Evolutionary conservation across 768 basidiomycete species (phyloP).

Genomic region (Arthromyces matolae): DNA sequence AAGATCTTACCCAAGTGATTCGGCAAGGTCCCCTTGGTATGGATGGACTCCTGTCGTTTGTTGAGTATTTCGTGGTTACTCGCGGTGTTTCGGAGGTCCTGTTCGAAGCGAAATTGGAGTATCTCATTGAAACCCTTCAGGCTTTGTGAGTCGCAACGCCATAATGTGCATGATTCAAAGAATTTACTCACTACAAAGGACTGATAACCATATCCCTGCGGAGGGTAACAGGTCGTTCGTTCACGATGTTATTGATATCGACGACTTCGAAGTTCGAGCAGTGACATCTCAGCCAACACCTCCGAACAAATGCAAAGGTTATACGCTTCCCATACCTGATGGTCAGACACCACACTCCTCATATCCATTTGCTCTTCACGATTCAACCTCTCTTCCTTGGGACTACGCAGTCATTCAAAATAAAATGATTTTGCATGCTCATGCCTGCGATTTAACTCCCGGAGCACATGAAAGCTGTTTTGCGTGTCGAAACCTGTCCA

Average conservation of each 20-base stretch:
- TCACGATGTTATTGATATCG: no score
- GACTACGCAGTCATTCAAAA: conserved; percentile 2
- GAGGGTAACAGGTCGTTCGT: no score
- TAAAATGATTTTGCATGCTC: neutral
- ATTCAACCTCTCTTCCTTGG: conserved; percentile 13
- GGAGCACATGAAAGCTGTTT: neutral
- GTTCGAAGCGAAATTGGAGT: conserved; percentile 2
- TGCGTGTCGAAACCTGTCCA: neutral
- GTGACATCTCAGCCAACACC: no score
- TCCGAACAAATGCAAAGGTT: no score
- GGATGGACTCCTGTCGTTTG: neutral
- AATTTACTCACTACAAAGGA: no score
- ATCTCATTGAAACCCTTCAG: neutral
- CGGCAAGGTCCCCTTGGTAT: no score
- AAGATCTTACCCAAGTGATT: no score
- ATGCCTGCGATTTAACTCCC: neutral
- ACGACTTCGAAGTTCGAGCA: no score
- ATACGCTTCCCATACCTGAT: neutral
- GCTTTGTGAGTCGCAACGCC: conserved; percentile 7
- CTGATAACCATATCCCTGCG: no score
- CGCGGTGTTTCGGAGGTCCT: neutral
- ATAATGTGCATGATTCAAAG: no score
- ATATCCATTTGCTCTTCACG: conserved; percentile 23
- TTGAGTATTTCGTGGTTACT: neutral
- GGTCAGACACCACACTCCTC: conserved; percentile 1